A percentile compares a stretch with the other conserved stretches of the same genome.
phyloP scores from a whole-genome alignment of 805 yeast genomes.

The Candida sithepensis region DNA sequence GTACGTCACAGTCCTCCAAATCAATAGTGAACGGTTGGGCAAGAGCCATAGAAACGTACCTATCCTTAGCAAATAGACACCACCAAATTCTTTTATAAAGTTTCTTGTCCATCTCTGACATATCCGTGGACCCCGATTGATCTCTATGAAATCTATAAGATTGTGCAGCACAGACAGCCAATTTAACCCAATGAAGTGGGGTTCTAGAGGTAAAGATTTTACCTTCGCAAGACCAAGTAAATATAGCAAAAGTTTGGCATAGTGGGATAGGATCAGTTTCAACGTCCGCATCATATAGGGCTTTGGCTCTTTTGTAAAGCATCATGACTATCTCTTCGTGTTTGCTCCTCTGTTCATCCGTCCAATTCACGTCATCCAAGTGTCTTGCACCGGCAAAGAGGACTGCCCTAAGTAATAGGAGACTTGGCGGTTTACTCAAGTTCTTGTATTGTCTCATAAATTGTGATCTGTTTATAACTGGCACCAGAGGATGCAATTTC shows the following conservation, averaged over 20 bases:
- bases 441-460: constrained; percentile 28
- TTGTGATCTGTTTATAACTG: constrained; percentile 5
- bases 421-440: constrained; percentile 52
- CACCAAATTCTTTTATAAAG: constrained; percentile 68
- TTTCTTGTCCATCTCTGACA: constrained; percentile 25
- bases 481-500: constrained; percentile 22
- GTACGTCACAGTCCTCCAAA: constrained; percentile 65
- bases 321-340: constrained; percentile 40
- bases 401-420: constrained; percentile 58
- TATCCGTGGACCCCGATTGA: background rate
- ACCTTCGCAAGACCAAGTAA: constrained; percentile 2
- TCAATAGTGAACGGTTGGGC: constrained; percentile 69
- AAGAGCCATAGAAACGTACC: constrained; percentile 57
- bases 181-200: constrained; percentile 33
- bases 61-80: constrained; percentile 63
- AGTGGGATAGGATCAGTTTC: constrained; percentile 61
- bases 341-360: constrained; percentile 41
- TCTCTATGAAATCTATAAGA: constrained; percentile 65
- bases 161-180: constrained; percentile 64
- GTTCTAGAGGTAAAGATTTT: constrained; percentile 1
- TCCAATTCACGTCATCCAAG: constrained; percentile 48
- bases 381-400: constrained; percentile 64
- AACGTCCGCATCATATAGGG: constrained; percentile 61
- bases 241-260: constrained; percentile 44
- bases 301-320: constrained; percentile 45